Evolutionary conservation across 2,329 filamentous ascomycete species (phyloP).

Genomic region (Emmonsiellopsis sp.): DNA sequence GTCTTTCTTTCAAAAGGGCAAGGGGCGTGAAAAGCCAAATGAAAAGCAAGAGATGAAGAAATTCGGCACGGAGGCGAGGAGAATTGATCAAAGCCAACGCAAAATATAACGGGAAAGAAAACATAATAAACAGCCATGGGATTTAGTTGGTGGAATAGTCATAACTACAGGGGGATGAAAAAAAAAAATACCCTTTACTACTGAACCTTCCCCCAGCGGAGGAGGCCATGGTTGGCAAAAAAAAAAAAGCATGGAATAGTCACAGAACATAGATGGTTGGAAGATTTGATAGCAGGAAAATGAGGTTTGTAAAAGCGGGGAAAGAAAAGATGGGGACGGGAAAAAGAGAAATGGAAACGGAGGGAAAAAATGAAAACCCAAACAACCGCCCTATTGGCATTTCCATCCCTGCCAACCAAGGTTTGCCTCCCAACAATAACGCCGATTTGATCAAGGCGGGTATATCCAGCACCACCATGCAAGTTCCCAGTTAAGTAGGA

Average conservation of each 20-base stretch:
- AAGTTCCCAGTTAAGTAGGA: slow-evolving; percentile 27
- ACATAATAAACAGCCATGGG: too few relatives aligned
- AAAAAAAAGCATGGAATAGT: background rate
- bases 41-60: too few relatives aligned
- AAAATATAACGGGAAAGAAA: too few relatives aligned
- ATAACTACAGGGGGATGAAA: background rate
- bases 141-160: background rate
- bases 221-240: background rate
- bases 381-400: slow-evolving; percentile 4
- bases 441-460: slow-evolving; percentile 26
- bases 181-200: too few relatives aligned
- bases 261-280: background rate
- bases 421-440: slow-evolving; percentile 6
- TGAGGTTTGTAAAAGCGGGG: background rate
- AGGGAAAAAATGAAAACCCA: slow-evolving; percentile 6
- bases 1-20: too few relatives aligned
- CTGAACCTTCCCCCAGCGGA: too few relatives aligned
- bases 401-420: background rate
- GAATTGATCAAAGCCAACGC: too few relatives aligned
- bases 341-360: slow-evolving; percentile 5
- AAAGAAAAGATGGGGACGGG: background rate
- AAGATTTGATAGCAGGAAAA: background rate
- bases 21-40: too few relatives aligned
- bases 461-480: slow-evolving; percentile 41
- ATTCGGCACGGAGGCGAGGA: too few relatives aligned